phyloP scores from a whole-genome alignment of 305 asterid species.

The Solanum hybrid region DNA sequence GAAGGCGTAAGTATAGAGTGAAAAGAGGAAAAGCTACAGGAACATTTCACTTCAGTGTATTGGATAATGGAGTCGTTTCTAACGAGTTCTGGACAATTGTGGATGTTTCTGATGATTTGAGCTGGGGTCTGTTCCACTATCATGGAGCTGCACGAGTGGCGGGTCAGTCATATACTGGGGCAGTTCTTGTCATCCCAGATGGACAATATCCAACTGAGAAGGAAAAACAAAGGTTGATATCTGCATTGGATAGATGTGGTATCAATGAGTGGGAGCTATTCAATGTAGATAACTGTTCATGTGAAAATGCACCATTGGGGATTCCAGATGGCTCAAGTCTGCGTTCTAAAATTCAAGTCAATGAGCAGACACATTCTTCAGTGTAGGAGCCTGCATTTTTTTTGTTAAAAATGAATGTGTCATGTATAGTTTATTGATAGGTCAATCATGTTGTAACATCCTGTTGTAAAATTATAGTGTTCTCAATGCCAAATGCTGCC shows the following conservation, averaged over 20 bases:
- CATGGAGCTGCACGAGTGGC: slow-evolving; percentile 88
- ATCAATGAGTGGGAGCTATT: slow-evolving; percentile 85
- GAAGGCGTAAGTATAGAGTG: no score
- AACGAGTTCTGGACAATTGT: slow-evolving; percentile 79
- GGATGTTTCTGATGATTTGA: slow-evolving; percentile 62
- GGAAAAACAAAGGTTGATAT: slow-evolving; percentile 26
- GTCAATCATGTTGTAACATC: background rate
- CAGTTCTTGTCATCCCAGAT: slow-evolving; percentile 66
- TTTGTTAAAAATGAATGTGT: background rate
- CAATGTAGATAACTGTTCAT: slow-evolving; percentile 62
- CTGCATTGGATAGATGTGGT: slow-evolving; percentile 59
- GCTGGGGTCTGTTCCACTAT: slow-evolving; percentile 85
- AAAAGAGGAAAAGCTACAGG: no score
- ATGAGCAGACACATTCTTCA: slow-evolving; percentile 16
- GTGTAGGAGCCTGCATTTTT: background rate
- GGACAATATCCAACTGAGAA: slow-evolving; percentile 53
- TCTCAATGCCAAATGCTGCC: background rate
- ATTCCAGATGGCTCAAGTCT: slow-evolving; percentile 62
- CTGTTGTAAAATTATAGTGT: background rate
- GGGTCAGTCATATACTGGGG: slow-evolving; percentile 90
- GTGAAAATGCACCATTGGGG: slow-evolving; percentile 64
- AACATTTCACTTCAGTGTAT: no score
- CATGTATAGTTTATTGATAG: background rate
- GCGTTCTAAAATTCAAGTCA: slow-evolving; percentile 38
- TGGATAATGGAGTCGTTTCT: slow-evolving; percentile 59